Base-by-base conservation (phyloP, 306 rosid species). In the Vigna reflexopilosa region DNA sequence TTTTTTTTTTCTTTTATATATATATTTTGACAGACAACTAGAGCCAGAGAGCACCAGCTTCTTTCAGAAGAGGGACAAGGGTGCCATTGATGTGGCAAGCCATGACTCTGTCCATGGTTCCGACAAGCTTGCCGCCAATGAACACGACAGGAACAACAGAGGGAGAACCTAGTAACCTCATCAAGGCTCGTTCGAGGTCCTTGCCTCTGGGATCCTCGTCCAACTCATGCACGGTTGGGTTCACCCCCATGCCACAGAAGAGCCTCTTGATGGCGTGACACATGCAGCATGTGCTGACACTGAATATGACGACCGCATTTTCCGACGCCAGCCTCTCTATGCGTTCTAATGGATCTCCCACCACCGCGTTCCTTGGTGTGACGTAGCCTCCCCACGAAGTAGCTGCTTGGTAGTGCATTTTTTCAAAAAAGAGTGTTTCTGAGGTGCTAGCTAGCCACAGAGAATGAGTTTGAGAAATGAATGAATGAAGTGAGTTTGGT, bases 21-120 rank as follows among this genome's bases (percentile, higher is more conserved):
- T 40, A 38, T 38, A 19, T 55, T 42, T 42, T 9, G 47, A 42
- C 10, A 9, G 47, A 42, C 10, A 11, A 52, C 58, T 52, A 52
- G 49, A 94, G 98, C 97, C 98, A 94, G 26, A 94, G 91, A 42
- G 98, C 98, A 12, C 98, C 98, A 0, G 98, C 98, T 85, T 94
- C 91, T 86, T 94, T 94, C 73, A 94, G 97, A 45, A 94, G 98
- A 48, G 98, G 98, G 24, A 94, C 98, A 4, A 94, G 87, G 7
- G 92, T 58, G 61, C 97, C 98, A 64, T 92, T 94, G 38, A 94
- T 94, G 56, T 94, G 98, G 38, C 91, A 90, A 0, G 93, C 97
- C 98, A 94, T 94, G 65, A 94, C 98, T 7, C 91, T 70, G 77
- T 94, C 98, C 96, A 94, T 92, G 70, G 96, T 86, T 2, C 98